These are phyloP conservation scores for Annulohypoxylon moriforme DNA, from an alignment of 495 filamentous ascomycete genomes.

Conservation along the genomic window DNA sequence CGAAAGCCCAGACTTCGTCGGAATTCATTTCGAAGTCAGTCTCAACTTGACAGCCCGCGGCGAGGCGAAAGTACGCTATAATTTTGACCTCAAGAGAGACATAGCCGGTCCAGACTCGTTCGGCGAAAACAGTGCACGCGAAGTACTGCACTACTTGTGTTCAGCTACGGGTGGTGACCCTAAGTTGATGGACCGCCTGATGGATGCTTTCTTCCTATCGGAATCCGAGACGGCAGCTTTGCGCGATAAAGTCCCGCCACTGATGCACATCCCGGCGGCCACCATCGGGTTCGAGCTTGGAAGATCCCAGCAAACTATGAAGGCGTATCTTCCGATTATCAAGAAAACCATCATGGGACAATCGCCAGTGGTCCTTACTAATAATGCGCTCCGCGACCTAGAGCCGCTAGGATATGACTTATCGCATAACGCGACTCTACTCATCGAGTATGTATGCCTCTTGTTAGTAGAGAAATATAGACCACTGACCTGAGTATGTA, in stretches of 20 bases:
- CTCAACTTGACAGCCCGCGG: conserved; percentile 6
- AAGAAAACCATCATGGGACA: background rate
- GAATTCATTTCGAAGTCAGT: conserved; percentile 13
- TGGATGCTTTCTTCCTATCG: conserved; percentile 6
- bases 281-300: conserved; percentile 8
- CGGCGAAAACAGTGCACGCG: conserved; percentile 5
- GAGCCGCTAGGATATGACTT: conserved; percentile 19
- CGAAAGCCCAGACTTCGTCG: conserved; percentile 2
- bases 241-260: background rate
- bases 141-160: conserved; percentile 6
- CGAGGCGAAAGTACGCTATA: conserved; percentile 3
- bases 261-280: conserved; percentile 12
- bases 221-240: conserved; percentile 10
- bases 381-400: conserved; percentile 3
- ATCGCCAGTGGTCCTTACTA: background rate
- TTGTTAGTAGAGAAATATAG: background rate
- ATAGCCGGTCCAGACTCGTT: background rate
- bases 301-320: conserved; percentile 1
- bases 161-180: background rate
- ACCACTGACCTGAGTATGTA: too few species aligned
- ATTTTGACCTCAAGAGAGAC: conserved; percentile 7
- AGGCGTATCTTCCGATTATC: conserved; percentile 2
- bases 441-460: background rate
- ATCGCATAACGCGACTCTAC: background rate
- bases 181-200: conserved; percentile 13